Evolutionary conservation across 108 stramenopile genomes (phyloP), one percentile per base, ranked within the genome.

Genomic region (Parmales sp.): DNA sequence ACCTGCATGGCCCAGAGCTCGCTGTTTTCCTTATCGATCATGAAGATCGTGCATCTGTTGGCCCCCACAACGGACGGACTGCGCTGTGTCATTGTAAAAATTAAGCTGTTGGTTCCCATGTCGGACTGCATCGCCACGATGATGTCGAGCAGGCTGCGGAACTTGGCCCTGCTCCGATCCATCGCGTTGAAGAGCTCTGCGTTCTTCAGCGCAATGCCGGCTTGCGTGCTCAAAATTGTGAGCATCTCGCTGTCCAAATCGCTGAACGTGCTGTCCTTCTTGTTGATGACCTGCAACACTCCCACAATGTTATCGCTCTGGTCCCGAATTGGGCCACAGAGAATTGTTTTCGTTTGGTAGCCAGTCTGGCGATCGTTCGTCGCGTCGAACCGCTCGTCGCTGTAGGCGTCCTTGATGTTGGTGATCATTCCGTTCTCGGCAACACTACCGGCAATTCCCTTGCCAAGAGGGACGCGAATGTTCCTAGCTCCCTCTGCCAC

Each of bases 1-100:
- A n/a, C 83, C 68, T 85, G 82, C 63, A 85, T 63, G 8, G 82
- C 80, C 79, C 80, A 78, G 31, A 85, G 78, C 64, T 73, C 78
- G 5, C 48, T 8, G 43, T 51, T 28, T 7, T 54, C 39, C 23
- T 80, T 76, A 63, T 85, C 80, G 28, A 80, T 75, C 0, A 85
- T 37, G 50, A 75, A 85, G 16, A 81, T 65, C 25, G 84, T 83
- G 70, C 84, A 83, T 7, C 83, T 64, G 23, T 85, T 78, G 1
- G 82, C 82, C 29, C 80, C 80, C 38, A 81, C 81, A 31, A 85
- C 78, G 16, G 68, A 20, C 38, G 80, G 76, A 0, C 71, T 60
- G 1, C 69, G 49, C 23, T 72, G 63, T 7, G 78, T 68, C 31
- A 85, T 82, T 16, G 82, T 82, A 65, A 78, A 82, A 11, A 85